A percentile compares a stretch with the other conserved stretches of the same genome.
Conservation (phyloP, 768 basidiomycete genomes). For the Wakefieldia striispora region DNA sequence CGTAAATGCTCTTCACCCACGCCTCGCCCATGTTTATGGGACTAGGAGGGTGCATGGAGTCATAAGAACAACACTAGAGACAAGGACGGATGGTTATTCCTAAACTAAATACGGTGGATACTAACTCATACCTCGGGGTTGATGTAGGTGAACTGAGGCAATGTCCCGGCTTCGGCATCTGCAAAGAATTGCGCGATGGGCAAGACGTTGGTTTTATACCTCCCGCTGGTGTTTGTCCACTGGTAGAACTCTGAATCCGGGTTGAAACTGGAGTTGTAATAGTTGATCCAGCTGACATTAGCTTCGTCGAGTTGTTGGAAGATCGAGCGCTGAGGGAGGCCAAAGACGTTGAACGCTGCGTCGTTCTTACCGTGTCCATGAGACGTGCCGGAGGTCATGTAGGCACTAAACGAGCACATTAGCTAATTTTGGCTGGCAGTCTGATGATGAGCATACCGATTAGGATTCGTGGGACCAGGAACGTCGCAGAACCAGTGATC, state of each 20-base stretch:
- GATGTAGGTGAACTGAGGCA: constrained; percentile 28
- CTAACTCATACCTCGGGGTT: constrained; percentile 20
- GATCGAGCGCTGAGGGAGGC: constrained; percentile 26
- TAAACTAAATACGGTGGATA: too few relatives aligned
- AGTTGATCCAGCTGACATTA: constrained; percentile 25
- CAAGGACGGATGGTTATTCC: neutral
- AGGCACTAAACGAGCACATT: constrained; percentile 10
- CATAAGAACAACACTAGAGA: constrained; percentile 20
- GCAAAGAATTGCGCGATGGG: constrained; percentile 18
- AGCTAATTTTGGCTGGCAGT: neutral
- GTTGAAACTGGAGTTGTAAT: constrained; percentile 28
- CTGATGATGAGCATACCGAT: constrained; percentile 13
- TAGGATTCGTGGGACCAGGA: constrained; percentile 26
- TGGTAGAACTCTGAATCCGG: constrained; percentile 23
- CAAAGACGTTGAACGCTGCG: constrained; percentile 12
- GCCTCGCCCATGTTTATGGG: constrained; percentile 26
- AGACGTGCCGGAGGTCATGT: constrained; percentile 27
- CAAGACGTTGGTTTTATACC: constrained; percentile 12
- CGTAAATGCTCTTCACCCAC: constrained; percentile 23
- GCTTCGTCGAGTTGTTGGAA: constrained; percentile 27
- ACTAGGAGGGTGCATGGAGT: constrained; percentile 28
- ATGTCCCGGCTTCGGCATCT: constrained; percentile 20
- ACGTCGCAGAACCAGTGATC: constrained; percentile 28
- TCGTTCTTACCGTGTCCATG: constrained; percentile 24
- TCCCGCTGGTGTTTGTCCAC: constrained; percentile 20